These are phyloP conservation scores for Penicillium pulvis DNA, from an alignment of 495 filamentous ascomycete species.

Conservation along the genomic window DNA sequence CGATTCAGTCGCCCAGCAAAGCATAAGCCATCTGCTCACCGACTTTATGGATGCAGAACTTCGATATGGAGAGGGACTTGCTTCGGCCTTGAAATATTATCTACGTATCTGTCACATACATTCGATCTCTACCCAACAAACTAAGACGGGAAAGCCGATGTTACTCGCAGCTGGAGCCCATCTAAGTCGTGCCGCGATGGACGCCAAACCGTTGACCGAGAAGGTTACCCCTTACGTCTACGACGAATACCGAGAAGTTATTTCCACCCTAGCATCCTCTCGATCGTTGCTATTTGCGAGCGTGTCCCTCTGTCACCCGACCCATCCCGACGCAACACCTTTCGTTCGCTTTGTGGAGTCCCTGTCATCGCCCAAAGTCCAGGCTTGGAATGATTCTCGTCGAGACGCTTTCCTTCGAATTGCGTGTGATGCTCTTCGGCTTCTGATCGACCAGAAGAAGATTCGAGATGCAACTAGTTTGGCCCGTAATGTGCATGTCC, in stretches of 20 bases:
- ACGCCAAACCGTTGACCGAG: conserved; percentile 19
- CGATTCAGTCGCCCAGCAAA: conserved; percentile 19
- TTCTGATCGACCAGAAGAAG: conserved; percentile 36
- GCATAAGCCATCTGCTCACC: conserved; percentile 31
- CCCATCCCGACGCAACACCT: conserved; percentile 32
- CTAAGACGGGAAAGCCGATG: conserved; percentile 18
- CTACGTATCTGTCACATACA: conserved; percentile 28
- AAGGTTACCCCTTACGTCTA: conserved; percentile 29
- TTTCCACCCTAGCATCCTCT: conserved; percentile 29
- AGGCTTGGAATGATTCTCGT: conserved; percentile 21
- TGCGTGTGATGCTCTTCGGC: conserved; percentile 39
- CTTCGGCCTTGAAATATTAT: conserved; percentile 35
- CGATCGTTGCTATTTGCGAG: conserved; percentile 25
- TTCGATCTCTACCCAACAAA: conserved; percentile 13
- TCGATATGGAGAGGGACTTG: conserved; percentile 36
- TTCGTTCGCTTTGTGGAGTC: conserved; percentile 32
- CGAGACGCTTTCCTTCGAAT: conserved; percentile 32
- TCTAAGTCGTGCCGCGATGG: conserved; percentile 28
- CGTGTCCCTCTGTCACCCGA: conserved; percentile 40
- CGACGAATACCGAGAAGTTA: conserved; percentile 31
- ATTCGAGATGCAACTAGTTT: conserved; percentile 32
- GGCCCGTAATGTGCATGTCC: conserved; percentile 34
- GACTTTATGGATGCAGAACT: conserved; percentile 38
- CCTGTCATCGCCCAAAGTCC: conserved; percentile 16
- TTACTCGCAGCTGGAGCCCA: conserved; percentile 29